Evolutionary conservation across 768 basidiomycete species (phyloP), one percentile per base, ranked within the genome.

Genomic region (Phanerochaete carnosa): DNA sequence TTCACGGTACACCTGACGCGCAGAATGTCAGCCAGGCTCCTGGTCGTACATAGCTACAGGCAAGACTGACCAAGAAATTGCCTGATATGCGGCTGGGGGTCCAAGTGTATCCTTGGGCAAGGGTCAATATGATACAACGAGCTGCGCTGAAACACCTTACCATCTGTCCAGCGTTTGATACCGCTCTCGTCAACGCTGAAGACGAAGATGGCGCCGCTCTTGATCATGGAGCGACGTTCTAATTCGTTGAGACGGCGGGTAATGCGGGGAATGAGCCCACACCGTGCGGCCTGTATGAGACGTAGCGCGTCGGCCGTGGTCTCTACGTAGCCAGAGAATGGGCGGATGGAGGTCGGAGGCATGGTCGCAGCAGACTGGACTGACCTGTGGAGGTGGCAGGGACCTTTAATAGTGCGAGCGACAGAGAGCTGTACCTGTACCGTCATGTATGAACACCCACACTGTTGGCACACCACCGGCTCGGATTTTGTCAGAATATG

Each of bases 151-250:
- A 15, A 6, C 11, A 19, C 9, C 52, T 26, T 16, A 39, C 87
- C 81, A 67, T 85, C 92, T 33, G 92, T 95, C 89, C 92, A 92
- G 16, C 92, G 80, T 71, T 90, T 92, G 74, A 95, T 94, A 13
- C 89, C 89, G 69, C 90, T 91, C 70, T 92, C 90, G 66, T 91
- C 87, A 68, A 93, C 92, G 69, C 90, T 90, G 75, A 93, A 95
- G 53, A 95, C 87, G 70, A 93, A 95, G 16, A 94, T 85, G 51
- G 92, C 89, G 11, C 83, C 83, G 58, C 76, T 79, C 52, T 75
- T 72, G 59, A 85, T 79, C 73, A 81, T 78, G 3, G 73, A 71
- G 45, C 77, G 75, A 32, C 87, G 83, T 68, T 95, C 91, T n/a
- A 86, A 78, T 68, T 94, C 91, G 69, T 92, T 91, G 68, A 94